These are phyloP conservation scores for Phytophthora tubulina DNA, from an alignment of 352 stramenopile genomes.

Conservation along the genomic window DNA sequence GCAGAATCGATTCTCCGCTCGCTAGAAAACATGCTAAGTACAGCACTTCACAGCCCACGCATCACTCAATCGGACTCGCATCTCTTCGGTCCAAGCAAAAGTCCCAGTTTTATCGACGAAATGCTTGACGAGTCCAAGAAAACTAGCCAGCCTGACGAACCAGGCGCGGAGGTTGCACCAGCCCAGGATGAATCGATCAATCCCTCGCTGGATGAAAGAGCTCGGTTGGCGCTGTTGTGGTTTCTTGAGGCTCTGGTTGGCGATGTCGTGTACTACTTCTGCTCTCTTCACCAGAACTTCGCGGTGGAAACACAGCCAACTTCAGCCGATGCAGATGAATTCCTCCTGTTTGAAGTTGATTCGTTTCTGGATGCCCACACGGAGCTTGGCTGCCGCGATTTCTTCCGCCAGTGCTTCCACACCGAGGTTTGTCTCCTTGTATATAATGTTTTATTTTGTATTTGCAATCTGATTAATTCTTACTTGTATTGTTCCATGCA, in stretches of 20 bases:
- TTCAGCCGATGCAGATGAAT: constrained; percentile 31
- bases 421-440: constrained; percentile 54
- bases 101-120: constrained; percentile 36
- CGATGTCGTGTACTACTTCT: constrained; percentile 69
- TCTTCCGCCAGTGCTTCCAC: constrained; percentile 83
- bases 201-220: constrained; percentile 33
- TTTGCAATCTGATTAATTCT: not conserved
- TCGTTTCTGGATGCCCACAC: constrained; percentile 70
- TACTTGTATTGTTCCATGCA: constrained; percentile 27
- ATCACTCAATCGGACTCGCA: constrained; percentile 59
- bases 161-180: constrained; percentile 12
- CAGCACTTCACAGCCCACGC: constrained; percentile 47
- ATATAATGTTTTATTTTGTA: not conserved
- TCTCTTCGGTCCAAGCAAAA: constrained; percentile 49
- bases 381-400: constrained; percentile 78
- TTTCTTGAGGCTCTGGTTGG: constrained; percentile 78
- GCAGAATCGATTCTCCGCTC: constrained; percentile 66
- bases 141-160: not conserved
- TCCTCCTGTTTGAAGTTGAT: constrained; percentile 70
- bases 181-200: not conserved
- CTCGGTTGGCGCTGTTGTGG: constrained; percentile 55
- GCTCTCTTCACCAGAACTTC: constrained; percentile 62
- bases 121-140: constrained; percentile 34
- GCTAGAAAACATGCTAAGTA: constrained; percentile 56
- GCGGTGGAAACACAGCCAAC: constrained; percentile 19